Evolutionary conservation across 345 rosid genomes (phyloP).

Genomic region (Passiflora organensis): DNA sequence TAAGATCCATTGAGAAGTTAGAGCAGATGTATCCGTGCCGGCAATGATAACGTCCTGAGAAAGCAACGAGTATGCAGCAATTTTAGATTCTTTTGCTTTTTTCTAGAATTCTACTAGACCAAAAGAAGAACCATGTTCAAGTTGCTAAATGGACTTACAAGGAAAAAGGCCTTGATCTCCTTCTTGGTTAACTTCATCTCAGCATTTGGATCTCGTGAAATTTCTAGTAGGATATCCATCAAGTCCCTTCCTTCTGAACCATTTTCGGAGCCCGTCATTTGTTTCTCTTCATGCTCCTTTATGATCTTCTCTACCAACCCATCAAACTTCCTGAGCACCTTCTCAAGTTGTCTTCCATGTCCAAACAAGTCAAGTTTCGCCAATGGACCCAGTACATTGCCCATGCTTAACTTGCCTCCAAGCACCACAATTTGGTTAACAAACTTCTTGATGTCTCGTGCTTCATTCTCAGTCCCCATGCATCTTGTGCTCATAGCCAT

Average conservation of each 20-base stretch:
- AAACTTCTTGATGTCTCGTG: neutral
- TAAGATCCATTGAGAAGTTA: neutral
- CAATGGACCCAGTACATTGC: neutral
- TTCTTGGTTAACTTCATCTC: neutral
- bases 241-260: neutral
- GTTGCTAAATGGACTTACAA: neutral
- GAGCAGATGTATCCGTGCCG: slow-evolving; percentile 3
- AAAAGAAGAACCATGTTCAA: neutral
- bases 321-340: neutral
- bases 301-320: neutral
- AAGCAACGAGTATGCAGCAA: neutral
- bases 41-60: slow-evolving; percentile 12
- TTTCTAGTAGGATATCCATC: slow-evolving; percentile 3
- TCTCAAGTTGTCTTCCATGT: neutral
- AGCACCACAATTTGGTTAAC: neutral
- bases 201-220: neutral
- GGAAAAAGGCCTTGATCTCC: slow-evolving; percentile 4
- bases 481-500: slow-evolving; percentile 1
- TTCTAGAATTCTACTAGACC: neutral
- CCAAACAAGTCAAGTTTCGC: slow-evolving; percentile 4
- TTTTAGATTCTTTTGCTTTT: neutral
- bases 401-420: neutral
- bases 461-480: neutral
- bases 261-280: neutral
- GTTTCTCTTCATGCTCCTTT: neutral